Evolutionary conservation across 805 yeast species (phyloP), one percentile per base, ranked within the genome.

Genomic region (Lachancea waltii): DNA sequence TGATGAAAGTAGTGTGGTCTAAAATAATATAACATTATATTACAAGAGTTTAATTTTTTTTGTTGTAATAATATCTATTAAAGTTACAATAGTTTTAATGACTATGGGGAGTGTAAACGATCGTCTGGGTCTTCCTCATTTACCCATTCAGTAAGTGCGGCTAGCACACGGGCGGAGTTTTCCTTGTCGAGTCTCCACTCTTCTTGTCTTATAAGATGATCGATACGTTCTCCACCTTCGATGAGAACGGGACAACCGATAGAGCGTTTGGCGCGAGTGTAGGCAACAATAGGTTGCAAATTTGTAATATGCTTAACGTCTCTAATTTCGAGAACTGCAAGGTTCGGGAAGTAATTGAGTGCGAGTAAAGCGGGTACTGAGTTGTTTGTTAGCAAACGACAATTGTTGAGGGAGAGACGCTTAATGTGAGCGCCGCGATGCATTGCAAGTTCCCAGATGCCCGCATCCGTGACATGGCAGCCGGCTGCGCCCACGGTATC

Each of bases 401-500:
- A 87, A 50, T 79, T 77, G 58, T 87, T 87, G 36, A 87, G 56
- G 6, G 94, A 81, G 15, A 87, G 63, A 36, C 95, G 67, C 48
- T 75, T 77, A 3, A 89, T 51, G 4, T 63, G 50, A 1, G 55
- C 50, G 16, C 78, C 77, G 19, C 75, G 62, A 36, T 67, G 56
- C 13, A 72, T 58, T 0, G 87, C 86, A 23, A 89, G 61, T 50
- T 82, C 89, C 95, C 95, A 85, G 11, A 89, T 64, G 4, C 84
- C 69, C 30, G 76, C 69, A 62, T 89, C 95, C 6, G 84, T 75
- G 14, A 89, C 72, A 30, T 73, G 68, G 58, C 95, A 85, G 5
- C 97, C 97, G 0, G 97, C 95, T 15, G 86, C 64, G 0, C 97
- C 97, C 30, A 89, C 64, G 0, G 96, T 86, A 31, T 69, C 67